Evolutionary conservation across 140 eudicot genomes (phyloP).

Genomic region (Senecio squalidus): DNA sequence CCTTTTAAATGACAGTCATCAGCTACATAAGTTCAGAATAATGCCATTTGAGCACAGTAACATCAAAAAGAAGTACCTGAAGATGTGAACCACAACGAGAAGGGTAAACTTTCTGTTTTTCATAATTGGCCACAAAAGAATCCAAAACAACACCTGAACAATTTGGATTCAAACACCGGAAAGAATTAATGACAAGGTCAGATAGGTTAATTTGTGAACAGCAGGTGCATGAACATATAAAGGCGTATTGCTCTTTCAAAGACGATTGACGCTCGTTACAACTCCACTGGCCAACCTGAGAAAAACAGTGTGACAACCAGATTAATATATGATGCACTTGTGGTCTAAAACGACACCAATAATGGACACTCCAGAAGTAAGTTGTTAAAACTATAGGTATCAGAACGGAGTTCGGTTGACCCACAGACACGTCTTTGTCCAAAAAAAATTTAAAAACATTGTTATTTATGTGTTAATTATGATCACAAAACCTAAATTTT

Average conservation of each 20-base stretch:
- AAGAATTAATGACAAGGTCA: conserved; percentile 65
- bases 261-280: conserved; percentile 51
- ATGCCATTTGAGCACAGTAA: conserved; percentile 6
- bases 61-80: conserved; percentile 45
- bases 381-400: not conserved
- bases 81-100: conserved; percentile 19
- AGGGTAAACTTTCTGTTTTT: conserved; percentile 39
- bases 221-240: conserved; percentile 65
- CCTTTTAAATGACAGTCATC: conserved; percentile 28
- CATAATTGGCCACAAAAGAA: conserved; percentile 24
- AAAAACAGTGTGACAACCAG: conserved; percentile 12
- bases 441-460: not conserved
- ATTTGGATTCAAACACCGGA: conserved; percentile 52
- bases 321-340: not conserved
- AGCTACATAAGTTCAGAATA: conserved; percentile 6
- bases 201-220: conserved; percentile 67
- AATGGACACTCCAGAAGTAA: not conserved
- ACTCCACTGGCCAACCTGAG: conserved; percentile 85
- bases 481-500: no score
- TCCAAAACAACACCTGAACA: conserved; percentile 81
- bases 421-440: not conserved
- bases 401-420: not conserved
- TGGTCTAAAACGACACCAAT: not conserved
- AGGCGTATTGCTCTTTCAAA: conserved; percentile 63
- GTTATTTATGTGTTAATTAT: not conserved